Evolutionary conservation across 495 filamentous ascomycete species (phyloP).

Genomic region (Neurospora sp.): DNA sequence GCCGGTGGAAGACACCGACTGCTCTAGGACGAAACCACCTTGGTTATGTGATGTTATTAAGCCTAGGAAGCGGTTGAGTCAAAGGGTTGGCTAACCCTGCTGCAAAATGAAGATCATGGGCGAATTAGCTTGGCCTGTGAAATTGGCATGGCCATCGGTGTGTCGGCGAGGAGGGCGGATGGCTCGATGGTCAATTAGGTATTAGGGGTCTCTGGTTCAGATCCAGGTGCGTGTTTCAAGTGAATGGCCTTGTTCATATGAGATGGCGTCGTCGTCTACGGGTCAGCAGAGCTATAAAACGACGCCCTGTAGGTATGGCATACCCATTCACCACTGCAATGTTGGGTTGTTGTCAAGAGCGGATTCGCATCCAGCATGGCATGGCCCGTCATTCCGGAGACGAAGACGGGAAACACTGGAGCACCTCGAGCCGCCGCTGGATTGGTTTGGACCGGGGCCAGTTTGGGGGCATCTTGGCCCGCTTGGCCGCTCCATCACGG

Average conservation of each 20-base stretch:
- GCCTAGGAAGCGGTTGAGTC: neutral
- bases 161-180: neutral
- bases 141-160: neutral
- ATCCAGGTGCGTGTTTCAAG: neutral
- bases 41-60: neutral
- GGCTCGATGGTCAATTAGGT: neutral
- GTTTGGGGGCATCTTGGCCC: neutral
- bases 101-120: neutral
- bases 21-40: neutral
- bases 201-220: neutral
- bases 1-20: constrained; percentile 14
- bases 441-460: neutral
- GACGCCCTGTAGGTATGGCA: constrained; percentile 1
- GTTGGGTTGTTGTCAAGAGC: neutral
- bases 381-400: constrained; percentile 21
- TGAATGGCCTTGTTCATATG: neutral
- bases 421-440: neutral
- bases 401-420: constrained; percentile 6
- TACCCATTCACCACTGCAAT: neutral
- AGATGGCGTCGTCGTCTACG: neutral
- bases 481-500: neutral
- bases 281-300: constrained; percentile 4
- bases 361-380: neutral
- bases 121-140: neutral
- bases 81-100: neutral